Base-by-base conservation (phyloP, 257 asterid species). In the Nicotiana paniculata region DNA sequence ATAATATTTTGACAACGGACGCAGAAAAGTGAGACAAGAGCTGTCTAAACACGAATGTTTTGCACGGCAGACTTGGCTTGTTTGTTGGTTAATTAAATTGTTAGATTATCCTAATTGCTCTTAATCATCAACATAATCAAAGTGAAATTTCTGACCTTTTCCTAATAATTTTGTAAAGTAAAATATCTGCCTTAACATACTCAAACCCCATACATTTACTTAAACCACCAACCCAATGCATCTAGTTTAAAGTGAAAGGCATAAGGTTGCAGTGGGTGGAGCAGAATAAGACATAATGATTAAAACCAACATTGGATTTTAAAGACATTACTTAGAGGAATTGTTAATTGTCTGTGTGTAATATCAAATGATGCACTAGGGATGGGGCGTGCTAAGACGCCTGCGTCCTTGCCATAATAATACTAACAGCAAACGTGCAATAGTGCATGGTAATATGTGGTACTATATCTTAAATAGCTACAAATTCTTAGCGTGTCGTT, bases 371-470 rank as follows among this genome's bases (percentile, higher is more conserved):
- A 46, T 72, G 78, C 78, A 72, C 61, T 43, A 46, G 24, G 61
- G 37, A 48, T 72, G 61, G 79, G 13, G 79, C 79, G 79, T 72
- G 79, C 79, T 72, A 24, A 6, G 37, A 43, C 79, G 79, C 79
- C 79, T 72, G 79, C 79, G 10, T 72, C 79, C 61, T 43, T 72
- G 79, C 79, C 61, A 72, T 72, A 46, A 72, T 72, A 72, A 72
- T 72, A 46, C 59, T 72, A 43, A 46, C 79, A 72, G 7, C 61
- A 72, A 46, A 72, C 79, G 79, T 72, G 79, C 21, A 57, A 72
- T 24, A 46, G 61, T 72, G 39, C 61, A 46, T 18, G 13, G 33
- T 72, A 46, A 69, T 39, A 39, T 69, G 78, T 72, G n/a, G 33
- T 21, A 39, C 33, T 37, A 37, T 37, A 69, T 37, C 33, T 48